phyloP scores from a whole-genome alignment of 2,329 filamentous ascomycete genomes.

The Blumeria graminis region DNA sequence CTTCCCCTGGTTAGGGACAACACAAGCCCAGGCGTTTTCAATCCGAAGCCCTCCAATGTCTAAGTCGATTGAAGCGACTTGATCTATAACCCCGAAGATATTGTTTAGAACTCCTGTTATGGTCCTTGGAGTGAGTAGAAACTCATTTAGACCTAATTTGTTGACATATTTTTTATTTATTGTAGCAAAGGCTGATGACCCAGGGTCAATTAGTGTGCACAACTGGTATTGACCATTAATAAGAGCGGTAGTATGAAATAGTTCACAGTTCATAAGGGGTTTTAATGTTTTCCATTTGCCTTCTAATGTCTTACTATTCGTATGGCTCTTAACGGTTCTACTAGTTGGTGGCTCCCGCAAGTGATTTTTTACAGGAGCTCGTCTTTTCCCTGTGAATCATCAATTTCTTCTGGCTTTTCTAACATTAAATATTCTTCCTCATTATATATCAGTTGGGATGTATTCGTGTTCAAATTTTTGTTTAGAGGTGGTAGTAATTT shows the following conservation, averaged over 20 bases:
- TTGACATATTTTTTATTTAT: background rate
- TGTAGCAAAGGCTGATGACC: background rate
- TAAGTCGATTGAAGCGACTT: background rate
- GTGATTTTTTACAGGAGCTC: background rate
- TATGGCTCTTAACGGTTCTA: background rate
- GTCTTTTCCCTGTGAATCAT: background rate
- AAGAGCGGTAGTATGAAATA: background rate
- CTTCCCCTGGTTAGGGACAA: background rate
- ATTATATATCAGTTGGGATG: background rate
- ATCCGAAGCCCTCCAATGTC: background rate
- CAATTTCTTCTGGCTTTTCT: background rate
- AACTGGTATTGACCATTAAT: background rate
- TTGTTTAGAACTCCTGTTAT: background rate
- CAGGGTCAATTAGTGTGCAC: background rate
- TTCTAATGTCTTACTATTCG: background rate
- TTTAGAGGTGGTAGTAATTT: background rate
- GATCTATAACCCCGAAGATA: background rate
- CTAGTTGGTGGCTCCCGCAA: background rate
- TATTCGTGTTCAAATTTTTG: background rate
- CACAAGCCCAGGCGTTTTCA: background rate
- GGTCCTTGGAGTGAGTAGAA: background rate
- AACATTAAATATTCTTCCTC: background rate
- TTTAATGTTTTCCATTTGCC: background rate
- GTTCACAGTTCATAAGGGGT: background rate
- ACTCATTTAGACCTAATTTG: background rate